Conservation (phyloP, 1,284 basidiomycete genomes). For the Sanghuangporus baumii region DNA sequence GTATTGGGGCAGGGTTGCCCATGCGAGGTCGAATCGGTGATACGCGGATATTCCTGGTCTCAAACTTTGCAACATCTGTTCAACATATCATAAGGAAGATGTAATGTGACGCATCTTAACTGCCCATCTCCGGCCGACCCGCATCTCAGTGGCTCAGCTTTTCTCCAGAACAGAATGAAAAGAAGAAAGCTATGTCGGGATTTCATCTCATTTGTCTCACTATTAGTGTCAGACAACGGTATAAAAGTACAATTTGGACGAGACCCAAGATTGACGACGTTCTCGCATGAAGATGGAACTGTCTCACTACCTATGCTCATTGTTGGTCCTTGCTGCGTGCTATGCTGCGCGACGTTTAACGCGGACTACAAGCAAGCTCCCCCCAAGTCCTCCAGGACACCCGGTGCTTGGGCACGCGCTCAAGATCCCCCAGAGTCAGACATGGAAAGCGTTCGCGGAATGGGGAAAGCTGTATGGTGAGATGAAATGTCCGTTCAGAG, state of each 20-base stretch:
- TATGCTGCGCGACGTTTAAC: background rate
- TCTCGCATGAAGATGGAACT: background rate
- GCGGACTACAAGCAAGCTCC: conserved; percentile 16
- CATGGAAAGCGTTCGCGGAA: conserved; percentile 26
- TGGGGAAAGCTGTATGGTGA: conserved; percentile 31
- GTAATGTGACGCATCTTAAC: no score
- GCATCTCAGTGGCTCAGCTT: no score
- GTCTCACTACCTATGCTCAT: background rate
- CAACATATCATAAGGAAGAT: no score
- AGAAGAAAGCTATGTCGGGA: no score
- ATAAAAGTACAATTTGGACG: background rate
- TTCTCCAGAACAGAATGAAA: no score
- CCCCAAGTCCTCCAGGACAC: conserved; percentile 29
- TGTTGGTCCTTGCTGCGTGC: background rate
- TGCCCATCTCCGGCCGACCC: no score
- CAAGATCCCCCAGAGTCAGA: conserved; percentile 25
- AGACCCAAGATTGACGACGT: background rate
- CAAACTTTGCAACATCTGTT: no score
- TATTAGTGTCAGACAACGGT: no score
- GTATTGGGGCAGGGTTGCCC: no score
- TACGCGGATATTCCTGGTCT: no score
- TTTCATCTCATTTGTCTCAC: no score
- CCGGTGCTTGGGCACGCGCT: conserved; percentile 29
- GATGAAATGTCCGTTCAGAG: conserved; percentile 23
- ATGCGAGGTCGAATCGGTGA: no score